These are phyloP conservation scores for Xerocomellus dryophilus DNA, from an alignment of 768 basidiomycete species.

Conservation along the genomic window DNA sequence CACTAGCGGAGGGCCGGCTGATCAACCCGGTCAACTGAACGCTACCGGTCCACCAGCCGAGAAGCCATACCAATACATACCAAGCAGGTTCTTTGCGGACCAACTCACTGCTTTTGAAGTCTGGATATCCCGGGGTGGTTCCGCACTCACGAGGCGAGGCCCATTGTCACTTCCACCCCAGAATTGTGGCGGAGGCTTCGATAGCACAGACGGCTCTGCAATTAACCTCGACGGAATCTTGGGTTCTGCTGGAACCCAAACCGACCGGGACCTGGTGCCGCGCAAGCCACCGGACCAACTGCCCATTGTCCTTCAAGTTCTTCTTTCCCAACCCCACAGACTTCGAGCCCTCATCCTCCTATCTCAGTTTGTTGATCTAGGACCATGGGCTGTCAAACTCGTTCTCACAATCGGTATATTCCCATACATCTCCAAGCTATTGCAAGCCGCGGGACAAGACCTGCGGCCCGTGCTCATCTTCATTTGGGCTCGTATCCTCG, in stretches of 20 bases:
- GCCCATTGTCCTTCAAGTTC: conserved; percentile 95
- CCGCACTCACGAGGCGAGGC: conserved; percentile 73
- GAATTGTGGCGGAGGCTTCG: conserved; percentile 33
- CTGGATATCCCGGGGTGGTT: conserved; percentile 94
- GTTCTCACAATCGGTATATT: conserved; percentile 97
- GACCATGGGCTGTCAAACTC: conserved; percentile 97
- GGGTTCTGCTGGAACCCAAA: conserved; percentile 3
- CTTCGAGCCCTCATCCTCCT: conserved; percentile 92
- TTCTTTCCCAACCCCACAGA: conserved; percentile 94
- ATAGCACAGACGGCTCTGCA: conserved; percentile 20
- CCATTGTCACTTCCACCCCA: conserved; percentile 66
- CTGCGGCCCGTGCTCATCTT: conserved; percentile 97
- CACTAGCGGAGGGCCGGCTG: conserved; percentile 6
- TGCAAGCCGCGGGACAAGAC: conserved; percentile 92
- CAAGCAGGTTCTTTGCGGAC: conserved; percentile 92
- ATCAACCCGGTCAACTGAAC: conserved; percentile 22
- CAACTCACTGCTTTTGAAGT: conserved; percentile 97
- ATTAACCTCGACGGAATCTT: conserved; percentile 17
- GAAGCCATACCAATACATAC: conserved; percentile 69
- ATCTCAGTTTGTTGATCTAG: conserved; percentile 96
- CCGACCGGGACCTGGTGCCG: conserved; percentile 56
- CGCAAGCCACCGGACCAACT: conserved; percentile 95
- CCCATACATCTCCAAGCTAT: conserved; percentile 94
- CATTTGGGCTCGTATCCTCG: conserved; percentile 97
- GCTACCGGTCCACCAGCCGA: conserved; percentile 28